Base-by-base conservation (phyloP, 805 yeast species). In the Isabelozyma gotoi region DNA sequence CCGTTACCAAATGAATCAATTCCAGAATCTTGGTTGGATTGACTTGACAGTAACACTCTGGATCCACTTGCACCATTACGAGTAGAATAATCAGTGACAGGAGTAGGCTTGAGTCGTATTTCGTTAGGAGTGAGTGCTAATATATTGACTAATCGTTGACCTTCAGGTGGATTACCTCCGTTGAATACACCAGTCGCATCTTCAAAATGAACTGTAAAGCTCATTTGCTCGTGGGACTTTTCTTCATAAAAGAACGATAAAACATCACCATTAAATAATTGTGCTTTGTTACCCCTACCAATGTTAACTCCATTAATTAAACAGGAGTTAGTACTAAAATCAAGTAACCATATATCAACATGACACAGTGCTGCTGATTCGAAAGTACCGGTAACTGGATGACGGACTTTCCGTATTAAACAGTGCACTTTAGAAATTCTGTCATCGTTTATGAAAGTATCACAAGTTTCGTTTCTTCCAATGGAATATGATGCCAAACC, bases 371-470 rank as follows among this genome's bases (percentile, higher is more conserved):
- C 90, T 0, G 91, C 89, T 7, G 85, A 79, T 51, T 83, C 88
- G 56, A 69, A 79, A 24, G 81, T 71, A 21, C 71, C 68, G 7
- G 55, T 51, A 3, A 80, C 76, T 0, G 82, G 82, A 56, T 84
- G 88, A 45, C 89, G 71, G 46, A 81, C 77, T 54, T 80, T 80
- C 42, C 73, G 54, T 11, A 92, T 69, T 21, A 82, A 67, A 61
- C 97, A 90, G 63, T 94, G 98, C 1, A 84, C 73, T 50, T 89
- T 87, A 2, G 97, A 91, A 53, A 92, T 76, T 37, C 97, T 67
- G 52, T 77, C 85, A 51, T 91, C 97, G 24, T 77, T 68, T 14
- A 88, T 77, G 35, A 70, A 71, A 27, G 79, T 74, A 56, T 86
- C 82, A 46, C 87, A 78, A 2, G 74, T 78, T 16, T 74, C 78